Evolutionary conservation across 768 basidiomycete genomes (phyloP), one percentile per base, ranked within the genome.

Genomic region (Vararia minispora): DNA sequence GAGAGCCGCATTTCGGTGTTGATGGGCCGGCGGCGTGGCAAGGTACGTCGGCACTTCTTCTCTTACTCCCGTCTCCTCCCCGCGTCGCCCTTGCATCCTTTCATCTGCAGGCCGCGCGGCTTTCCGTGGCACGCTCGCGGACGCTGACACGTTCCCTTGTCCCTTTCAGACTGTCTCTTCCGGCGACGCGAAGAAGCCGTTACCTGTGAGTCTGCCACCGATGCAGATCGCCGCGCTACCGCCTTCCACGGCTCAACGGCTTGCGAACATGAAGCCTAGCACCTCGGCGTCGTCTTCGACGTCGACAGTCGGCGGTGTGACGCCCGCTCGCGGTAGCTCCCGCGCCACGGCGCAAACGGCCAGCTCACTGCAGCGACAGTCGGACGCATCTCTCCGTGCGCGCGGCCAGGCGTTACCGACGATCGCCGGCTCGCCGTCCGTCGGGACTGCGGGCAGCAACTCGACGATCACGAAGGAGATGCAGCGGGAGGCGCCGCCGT

Each of bases 341-440:
- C 68, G 83, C 30, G 63, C 74, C 37, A 84, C 79, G n/a, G 71
- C 83, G 1, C 87, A 88, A 50, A 88, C 88, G 21, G 73, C 76
- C 43, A 88, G 82, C 53, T 87, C 86, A 2, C 72, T 88, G 76
- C 83, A 85, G 55, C 88, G 88, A 54, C 81, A 81, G 41, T 86
- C 87, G 10, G 87, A 90, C 54, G 64, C 76, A 5, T 88, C 87
- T 22, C 69, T 88, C 37, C 79, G 87, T 16, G 72, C 51, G 37
- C 76, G 84, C 43, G 74, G 76, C 52, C 75, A 79, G 48, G n/a
- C n/a, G n/a, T 63, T 94, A 8, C 90, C 89, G 7, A 91, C 91
- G 9, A 94, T 94, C 40, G 88, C 90, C 22, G 91, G 91, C 23
- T 92, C 90, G 3, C 91, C 91, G 4, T 92, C 90, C 10, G 83